Percentiles rank a stretch among this genome's conserved stretches.
These are phyloP conservation scores for Trametes sp. DNA, from an alignment of 1,284 basidiomycete genomes.

Conservation along the genomic window DNA sequence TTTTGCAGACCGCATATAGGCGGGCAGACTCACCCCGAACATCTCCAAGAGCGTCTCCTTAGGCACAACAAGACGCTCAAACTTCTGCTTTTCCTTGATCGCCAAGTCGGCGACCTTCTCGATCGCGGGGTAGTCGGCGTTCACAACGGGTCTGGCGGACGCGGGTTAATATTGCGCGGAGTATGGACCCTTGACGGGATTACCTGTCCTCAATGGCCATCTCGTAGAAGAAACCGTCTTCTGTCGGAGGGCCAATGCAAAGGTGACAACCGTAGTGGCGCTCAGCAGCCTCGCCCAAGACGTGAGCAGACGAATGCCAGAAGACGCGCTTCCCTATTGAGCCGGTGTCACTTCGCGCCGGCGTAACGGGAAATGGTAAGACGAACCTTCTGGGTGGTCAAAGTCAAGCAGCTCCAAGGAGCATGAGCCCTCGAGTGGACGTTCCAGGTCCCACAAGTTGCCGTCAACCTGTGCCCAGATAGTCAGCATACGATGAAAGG, in stretches of 20 bases:
- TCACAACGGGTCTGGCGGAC: constrained; percentile 75
- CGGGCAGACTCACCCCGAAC: constrained; percentile 78
- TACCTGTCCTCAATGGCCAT: constrained; percentile 86
- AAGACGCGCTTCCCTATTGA: constrained; percentile 89
- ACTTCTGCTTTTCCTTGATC: constrained; percentile 97
- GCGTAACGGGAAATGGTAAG: not conserved
- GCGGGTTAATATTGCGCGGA: not conserved
- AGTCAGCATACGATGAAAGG: not conserved
- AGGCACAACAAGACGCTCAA: constrained; percentile 92
- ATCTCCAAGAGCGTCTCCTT: constrained; percentile 97
- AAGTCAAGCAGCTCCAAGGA: constrained; percentile 93
- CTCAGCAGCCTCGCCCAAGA: constrained; percentile 98
- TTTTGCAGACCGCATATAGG: too few relatives aligned
- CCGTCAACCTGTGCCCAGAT: constrained; percentile 75
- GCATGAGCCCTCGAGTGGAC: constrained; percentile 88
- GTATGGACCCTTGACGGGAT: not conserved
- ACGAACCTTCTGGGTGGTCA: constrained; percentile 77
- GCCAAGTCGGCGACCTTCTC: constrained; percentile 91
- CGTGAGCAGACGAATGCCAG: constrained; percentile 99
- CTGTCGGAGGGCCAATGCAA: constrained; percentile 96
- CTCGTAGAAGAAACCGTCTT: constrained; percentile 99
- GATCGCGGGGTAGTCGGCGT: constrained; percentile 86
- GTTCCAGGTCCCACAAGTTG: constrained; percentile 93
- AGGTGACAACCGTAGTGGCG: constrained; percentile 97
- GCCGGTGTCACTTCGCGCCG: constrained; percentile 7